Evolutionary conservation across 495 filamentous ascomycete species (phyloP).

Genomic region (Trichoderma parareesei): DNA sequence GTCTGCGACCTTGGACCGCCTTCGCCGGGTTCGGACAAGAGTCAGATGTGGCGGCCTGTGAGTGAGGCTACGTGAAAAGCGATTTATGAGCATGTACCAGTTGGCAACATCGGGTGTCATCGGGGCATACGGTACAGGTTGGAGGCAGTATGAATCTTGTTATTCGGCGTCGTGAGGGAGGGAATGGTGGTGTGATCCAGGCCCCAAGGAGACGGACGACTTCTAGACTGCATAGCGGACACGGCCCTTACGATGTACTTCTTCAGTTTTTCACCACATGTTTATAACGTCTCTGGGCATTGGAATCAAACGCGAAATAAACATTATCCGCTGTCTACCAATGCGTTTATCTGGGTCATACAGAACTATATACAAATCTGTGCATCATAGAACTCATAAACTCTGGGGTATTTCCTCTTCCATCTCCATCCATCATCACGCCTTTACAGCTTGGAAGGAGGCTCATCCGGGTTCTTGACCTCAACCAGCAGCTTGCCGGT

Average conservation of each 20-base stretch:
- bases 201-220: no score
- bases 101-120: no score
- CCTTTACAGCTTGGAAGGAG: conserved; percentile 10
- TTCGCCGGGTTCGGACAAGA: not conserved
- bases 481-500: conserved; percentile 19
- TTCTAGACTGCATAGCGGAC: no score
- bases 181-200: no score
- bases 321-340: not conserved
- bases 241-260: no score
- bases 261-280: no score
- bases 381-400: not conserved
- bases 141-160: no score
- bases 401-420: not conserved
- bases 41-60: not conserved
- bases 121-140: no score
- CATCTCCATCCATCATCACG: not conserved
- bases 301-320: not conserved
- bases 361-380: not conserved
- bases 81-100: no score
- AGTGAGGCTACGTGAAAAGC: no score
- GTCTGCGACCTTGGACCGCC: not conserved
- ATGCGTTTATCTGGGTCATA: not conserved
- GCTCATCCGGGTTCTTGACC: conserved; percentile 13
- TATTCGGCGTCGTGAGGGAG: no score
- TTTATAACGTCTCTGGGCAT: no score